Evolutionary conservation across 2,329 filamentous ascomycete species (phyloP).

Genomic region (Neobulgaria alba): DNA sequence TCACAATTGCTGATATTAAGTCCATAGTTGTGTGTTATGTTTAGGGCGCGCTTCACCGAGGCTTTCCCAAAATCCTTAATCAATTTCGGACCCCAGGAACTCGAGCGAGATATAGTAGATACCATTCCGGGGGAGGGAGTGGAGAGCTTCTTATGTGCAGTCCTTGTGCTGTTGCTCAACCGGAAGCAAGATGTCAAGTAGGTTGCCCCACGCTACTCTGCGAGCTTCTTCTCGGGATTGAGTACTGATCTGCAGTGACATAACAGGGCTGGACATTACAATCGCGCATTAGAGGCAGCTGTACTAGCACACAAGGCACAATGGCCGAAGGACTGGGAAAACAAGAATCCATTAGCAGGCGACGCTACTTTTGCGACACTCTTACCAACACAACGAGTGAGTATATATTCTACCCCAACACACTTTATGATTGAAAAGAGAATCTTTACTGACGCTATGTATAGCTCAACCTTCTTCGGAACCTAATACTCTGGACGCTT

Average conservation of each 20-base stretch:
- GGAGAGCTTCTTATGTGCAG: slow-evolving; percentile 80
- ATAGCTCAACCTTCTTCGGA: slow-evolving; percentile 74
- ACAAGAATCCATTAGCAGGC: slow-evolving; percentile 73
- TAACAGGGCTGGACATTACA: slow-evolving; percentile 78
- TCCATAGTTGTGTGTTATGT: slow-evolving; percentile 91
- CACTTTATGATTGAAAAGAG: no score
- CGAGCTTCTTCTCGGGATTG: not conserved
- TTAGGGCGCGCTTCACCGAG: slow-evolving; percentile 85
- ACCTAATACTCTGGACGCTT: slow-evolving; percentile 80
- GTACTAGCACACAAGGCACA: slow-evolving; percentile 76
- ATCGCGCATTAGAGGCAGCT: slow-evolving; percentile 87
- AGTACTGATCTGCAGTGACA: slow-evolving; percentile 17
- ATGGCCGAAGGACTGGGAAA: slow-evolving; percentile 80
- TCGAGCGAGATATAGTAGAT: slow-evolving; percentile 79
- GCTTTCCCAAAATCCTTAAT: slow-evolving; percentile 79
- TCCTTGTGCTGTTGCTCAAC: slow-evolving; percentile 83
- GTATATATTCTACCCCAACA: no score
- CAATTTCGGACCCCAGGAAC: slow-evolving; percentile 90
- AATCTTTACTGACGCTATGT: slow-evolving; percentile 1
- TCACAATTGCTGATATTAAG: slow-evolving; percentile 28
- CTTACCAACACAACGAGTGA: slow-evolving; percentile 72
- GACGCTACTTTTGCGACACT: slow-evolving; percentile 75
- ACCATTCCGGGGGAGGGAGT: slow-evolving; percentile 71
- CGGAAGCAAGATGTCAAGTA: slow-evolving; percentile 99
- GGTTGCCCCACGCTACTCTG: no score